Conservation (phyloP, 257 asterid species). For the Eustoma russellianum region DNA sequence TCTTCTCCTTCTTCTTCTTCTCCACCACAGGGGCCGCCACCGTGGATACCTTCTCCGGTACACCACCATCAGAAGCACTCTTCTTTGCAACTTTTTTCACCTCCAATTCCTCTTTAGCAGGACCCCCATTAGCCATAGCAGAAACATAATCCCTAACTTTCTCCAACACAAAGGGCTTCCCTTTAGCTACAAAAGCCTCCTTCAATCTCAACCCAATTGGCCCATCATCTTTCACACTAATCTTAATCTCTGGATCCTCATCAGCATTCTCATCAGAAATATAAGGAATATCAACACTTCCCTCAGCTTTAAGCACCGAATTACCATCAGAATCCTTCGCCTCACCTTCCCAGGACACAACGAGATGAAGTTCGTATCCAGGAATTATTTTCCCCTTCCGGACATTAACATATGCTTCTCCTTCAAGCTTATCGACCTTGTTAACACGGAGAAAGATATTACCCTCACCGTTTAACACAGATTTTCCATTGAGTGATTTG, state of each 20-base stretch:
- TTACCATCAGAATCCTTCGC: constrained; percentile 53
- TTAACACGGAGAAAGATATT: constrained; percentile 38
- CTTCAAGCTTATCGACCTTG: constrained; percentile 53
- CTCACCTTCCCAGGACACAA: constrained; percentile 65
- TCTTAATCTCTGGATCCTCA: constrained; percentile 71
- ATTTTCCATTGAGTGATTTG: constrained; percentile 41
- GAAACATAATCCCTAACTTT: constrained; percentile 49
- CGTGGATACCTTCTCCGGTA: background rate
- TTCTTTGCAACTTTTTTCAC: constrained; percentile 40
- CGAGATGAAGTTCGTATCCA: constrained; percentile 64
- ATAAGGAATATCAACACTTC: constrained; percentile 71
- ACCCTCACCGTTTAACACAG: constrained; percentile 62
- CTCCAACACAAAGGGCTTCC: constrained; percentile 70
- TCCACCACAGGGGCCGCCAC: constrained; percentile 23
- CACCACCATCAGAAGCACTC: constrained; percentile 12
- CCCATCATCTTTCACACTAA: constrained; percentile 70
- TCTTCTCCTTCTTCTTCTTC: constrained; percentile 37
- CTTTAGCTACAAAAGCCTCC: constrained; percentile 66
- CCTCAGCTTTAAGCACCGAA: constrained; percentile 43
- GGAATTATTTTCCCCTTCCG: constrained; percentile 90
- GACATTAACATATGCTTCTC: constrained; percentile 89
- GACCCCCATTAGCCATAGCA: constrained; percentile 81
- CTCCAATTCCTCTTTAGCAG: constrained; percentile 82
- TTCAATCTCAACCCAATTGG: constrained; percentile 56
- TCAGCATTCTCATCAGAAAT: constrained; percentile 92